Evolutionary conservation across 768 basidiomycete species (phyloP), one percentile per base, ranked within the genome.

Genomic region (Lactarius hengduanensis): DNA sequence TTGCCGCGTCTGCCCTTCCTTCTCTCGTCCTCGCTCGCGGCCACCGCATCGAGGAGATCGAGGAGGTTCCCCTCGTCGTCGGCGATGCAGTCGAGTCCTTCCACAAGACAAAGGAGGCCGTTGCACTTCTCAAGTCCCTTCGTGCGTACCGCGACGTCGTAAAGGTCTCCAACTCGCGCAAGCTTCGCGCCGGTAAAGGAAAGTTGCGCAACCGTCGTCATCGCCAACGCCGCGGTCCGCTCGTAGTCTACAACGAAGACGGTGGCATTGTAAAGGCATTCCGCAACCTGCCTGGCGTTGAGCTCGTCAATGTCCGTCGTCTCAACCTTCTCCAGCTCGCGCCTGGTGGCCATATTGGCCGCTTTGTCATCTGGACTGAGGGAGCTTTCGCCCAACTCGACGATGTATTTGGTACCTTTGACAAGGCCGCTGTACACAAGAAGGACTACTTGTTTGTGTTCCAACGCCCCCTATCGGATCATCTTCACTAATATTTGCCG

Each of bases 321-420:
- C 83, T 99, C 73, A 99, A 99, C 83, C 87, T 99, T 74, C 94
- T 99, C 77, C 95, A 98, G 81, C 93, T 99, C 77, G 97, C 97
- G 18, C 97, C 97, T 58, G 97, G 97, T 87, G 97, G 97, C 71
- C 97, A 99, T 77, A 88, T 99, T 67, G 97, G 97, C 68, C 94
- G 97, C 69, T 99, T 99, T 82, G 84, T 98, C 77, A 96, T 99
- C 84, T 99, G 97, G 97, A 98, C 97, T 68, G 91, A 96, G 81
- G 84, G 84, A 73, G 97, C 97, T 32, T 97, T 98, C 77, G 84
- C 80, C 61, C 86, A 92, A 70, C 91, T 99, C 64, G 97, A 98
- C 77, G 90, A 94, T 72, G 87, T 98, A 70, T 99, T 91, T 78
- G 97, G 96, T 63, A 98, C 96, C 72, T 92, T 90, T 74, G 94